Conservation (phyloP, 2,329 filamentous ascomycete species). For the Incumbomyces delicatus region DNA sequence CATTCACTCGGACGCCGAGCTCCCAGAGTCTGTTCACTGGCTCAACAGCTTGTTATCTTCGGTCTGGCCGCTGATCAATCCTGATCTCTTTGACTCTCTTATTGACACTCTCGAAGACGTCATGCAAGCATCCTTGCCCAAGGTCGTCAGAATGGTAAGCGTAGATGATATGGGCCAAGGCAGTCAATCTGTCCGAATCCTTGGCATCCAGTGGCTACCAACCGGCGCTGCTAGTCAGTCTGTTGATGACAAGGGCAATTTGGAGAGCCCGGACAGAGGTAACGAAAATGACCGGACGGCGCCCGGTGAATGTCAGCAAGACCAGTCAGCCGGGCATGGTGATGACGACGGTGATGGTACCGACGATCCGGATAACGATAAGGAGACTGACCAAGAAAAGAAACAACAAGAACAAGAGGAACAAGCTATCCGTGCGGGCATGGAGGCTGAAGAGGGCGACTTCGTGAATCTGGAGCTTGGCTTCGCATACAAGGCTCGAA, state of each 20-base stretch:
- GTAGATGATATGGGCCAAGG: conserved; percentile 69
- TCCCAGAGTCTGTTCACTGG: conserved; percentile 61
- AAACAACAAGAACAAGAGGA: conserved; percentile 27
- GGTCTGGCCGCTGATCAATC: conserved; percentile 67
- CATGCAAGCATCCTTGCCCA: conserved; percentile 67
- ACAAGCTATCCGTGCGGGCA: conserved; percentile 44
- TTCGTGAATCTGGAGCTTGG: conserved; percentile 69
- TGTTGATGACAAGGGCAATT: conserved; percentile 49
- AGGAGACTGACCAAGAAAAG: conserved; percentile 29
- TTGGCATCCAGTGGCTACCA: conserved; percentile 63
- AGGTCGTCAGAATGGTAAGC: conserved; percentile 61
- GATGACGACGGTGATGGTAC: conserved; percentile 29
- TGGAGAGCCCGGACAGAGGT: conserved; percentile 34
- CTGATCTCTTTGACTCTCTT: conserved; percentile 59
- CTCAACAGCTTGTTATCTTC: conserved; percentile 58
- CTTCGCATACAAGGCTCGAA: conserved; percentile 60
- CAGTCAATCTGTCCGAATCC: conserved; percentile 58
- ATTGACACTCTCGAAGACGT: conserved; percentile 67
- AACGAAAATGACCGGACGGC: conserved; percentile 44
- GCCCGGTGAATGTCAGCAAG: conserved; percentile 25
- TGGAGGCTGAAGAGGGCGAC: conserved; percentile 68
- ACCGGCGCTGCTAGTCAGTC: conserved; percentile 57
- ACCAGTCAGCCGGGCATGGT: conserved; percentile 15
- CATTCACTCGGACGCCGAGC: conserved; percentile 26
- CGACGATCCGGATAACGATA: conserved; percentile 23